Base-by-base conservation (phyloP, 2,329 filamentous ascomycete genomes). In the Pseudogymnoascus sp. region DNA sequence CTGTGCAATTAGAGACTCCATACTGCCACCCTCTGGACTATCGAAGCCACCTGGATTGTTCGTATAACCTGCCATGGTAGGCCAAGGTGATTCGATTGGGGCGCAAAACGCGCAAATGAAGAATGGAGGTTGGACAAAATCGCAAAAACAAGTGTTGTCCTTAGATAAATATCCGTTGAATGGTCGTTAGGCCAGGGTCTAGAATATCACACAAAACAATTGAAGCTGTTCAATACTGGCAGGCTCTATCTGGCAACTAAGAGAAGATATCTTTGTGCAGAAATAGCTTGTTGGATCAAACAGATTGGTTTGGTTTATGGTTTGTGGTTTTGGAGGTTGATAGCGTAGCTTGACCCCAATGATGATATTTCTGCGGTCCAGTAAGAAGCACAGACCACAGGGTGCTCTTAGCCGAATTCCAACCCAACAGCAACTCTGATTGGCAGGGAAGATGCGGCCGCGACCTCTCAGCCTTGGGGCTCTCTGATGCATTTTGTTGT, bases 1-100 rank as follows among this genome's bases (percentile, higher is more conserved):
- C 64, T 73, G 71, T 64, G 70, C 71, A 65, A 74, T 70, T 47
- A 75, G 66, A 23, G 66, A 68, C 65, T 73, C 70, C 67, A 74
- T 70, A 60, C 68, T 67, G 37, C 65, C 66, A 14, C 62, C 38
- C 23, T 61, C 53, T 35, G 14, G 28, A 18, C 28, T 18, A 33
- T 56, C 33, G 18, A 25, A 42, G 47, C 69, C 69, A 62, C 66
- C 67, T 63, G 69, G 64, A 62, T 66, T 67, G 62, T 64, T 63
- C 64, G 71, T 65, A 69, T 70, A 72, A 69, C 72, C 71, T 70
- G 73, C 73, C 72, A 73, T 73, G 66, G 66, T 66, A 66, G 65
- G 66, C 68, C 66, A 63, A 65, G 62, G 66, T 68, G 65, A 70
- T 70, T 70, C 72, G 69, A 65, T 66, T 33, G 62, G 67, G 70